Evolutionary conservation across 73 alveolate genomes (phyloP), one percentile per base, ranked within the genome.

Genomic region (Stentor roeselii): DNA sequence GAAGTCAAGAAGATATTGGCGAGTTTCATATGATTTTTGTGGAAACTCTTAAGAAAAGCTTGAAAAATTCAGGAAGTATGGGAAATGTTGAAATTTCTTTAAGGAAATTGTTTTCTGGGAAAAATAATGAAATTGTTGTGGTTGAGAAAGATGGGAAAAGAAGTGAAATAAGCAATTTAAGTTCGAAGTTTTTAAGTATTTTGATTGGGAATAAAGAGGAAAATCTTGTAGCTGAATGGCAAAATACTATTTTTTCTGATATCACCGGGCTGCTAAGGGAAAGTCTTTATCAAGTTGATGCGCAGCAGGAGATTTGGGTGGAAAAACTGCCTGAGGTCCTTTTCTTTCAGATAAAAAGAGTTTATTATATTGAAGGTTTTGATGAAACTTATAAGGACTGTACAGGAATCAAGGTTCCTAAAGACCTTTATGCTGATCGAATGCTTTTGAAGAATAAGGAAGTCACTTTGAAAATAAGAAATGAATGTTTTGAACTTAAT

Each of bases 1-100:
- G 98, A 4, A 98, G 92, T 59, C 90, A 95, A 83, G 88, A 93
- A 78, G 99, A 95, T 76, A 88, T 95, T 0, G 98, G 97, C 35
- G 99, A 95, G 86, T 93, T 95, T 88, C 82, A 93, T 78, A 86
- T 88, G 60, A 90, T 82, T 75, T 86, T 95, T 78, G 84, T 95
- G 0, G 92, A 90, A 60, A 86, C 97, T 41, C 75, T 95, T 4
- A 94, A 86, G 35, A 97, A 95, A 84, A 96, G 97, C 21, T 58
- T 95, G 3, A 75, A 50, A 76, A 36, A 39, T 27, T 36, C 74
- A 1, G 61, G 75, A 36, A 61, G 11, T 15, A 84, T 84, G 78
- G 75, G 38, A 3, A 59, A 38, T 38, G 31, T 58, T 14, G 77
- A 60, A 27, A 88, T 36, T 3, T 40, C 40, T 3, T 58, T 82